Base-by-base conservation (phyloP, 345 rosid species). In the Mercurialis annua region DNA sequence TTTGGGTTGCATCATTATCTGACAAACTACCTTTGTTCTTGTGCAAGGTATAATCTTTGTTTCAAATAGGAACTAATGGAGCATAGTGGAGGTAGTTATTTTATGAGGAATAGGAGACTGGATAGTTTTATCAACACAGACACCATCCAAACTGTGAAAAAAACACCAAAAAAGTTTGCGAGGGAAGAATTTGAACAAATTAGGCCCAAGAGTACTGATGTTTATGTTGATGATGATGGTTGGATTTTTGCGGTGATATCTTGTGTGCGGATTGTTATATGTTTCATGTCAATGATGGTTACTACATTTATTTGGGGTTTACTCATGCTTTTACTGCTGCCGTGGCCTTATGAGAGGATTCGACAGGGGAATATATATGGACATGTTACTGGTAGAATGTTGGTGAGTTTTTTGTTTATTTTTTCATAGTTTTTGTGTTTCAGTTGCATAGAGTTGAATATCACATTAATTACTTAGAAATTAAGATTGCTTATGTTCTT, bases 361-460 rank as follows among this genome's bases (percentile, higher is more conserved):
- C 62, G 81, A 69, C 90, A 81, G 58, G 87, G 87, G 31, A 85
- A 79, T 59, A 64, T 83, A 64, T 85, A 79, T 52, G 87, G 90
- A 18, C 87, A 85, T 72, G 77, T 81, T 6, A 81, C 87, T 67
- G 90, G 87, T 30, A 73, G 90, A 77, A 73, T 85, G 77, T 38
- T 85, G 80, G 87, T 85, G 70, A 78, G 80, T 34, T 44, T 27
- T 27, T 40, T 30, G 43, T 73, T 30, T 9, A 8, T 23, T 27
- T n/a, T 27, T 24, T 71, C 24, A 26, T 9, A n/a, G 29, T 65
- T n/a, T 30, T 34, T 44, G 47, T 34, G 48, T 12, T 38, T 40
- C 43, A 23, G 5, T 43, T 63, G 29, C 21, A 20, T 61, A n/a
- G n/a, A n/a, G n/a, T n/a, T n/a, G n/a, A n/a, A n/a, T n/a, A n/a